Conservation (phyloP, 2,329 filamentous ascomycete genomes). For the Fusarium staphyleae region DNA sequence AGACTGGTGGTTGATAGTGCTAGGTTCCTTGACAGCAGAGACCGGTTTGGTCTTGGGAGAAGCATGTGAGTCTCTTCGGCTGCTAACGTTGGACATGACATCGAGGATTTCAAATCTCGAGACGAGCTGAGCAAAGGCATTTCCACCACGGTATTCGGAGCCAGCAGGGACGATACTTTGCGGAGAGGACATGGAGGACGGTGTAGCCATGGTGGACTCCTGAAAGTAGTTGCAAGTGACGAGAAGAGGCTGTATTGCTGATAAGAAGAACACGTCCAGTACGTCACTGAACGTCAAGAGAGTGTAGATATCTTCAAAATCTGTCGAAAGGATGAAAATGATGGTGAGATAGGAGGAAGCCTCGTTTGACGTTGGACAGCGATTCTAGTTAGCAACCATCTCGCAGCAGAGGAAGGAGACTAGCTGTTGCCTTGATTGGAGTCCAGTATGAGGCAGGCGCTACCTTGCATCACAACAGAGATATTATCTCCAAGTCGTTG, state of each 20-base stretch:
- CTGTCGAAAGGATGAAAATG: slow-evolving; percentile 24
- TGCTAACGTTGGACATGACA: slow-evolving; percentile 11
- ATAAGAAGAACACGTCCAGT: slow-evolving; percentile 2
- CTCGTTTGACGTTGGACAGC: no score
- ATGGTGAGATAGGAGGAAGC: slow-evolving; percentile 1
- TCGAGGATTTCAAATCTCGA: slow-evolving; percentile 48
- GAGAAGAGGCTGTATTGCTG: not conserved
- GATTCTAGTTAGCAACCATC: no score
- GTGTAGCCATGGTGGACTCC: slow-evolving; percentile 25
- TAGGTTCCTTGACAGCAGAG: not conserved
- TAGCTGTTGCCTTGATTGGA: no score
- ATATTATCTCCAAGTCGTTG: no score
- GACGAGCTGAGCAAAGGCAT: slow-evolving; percentile 44
- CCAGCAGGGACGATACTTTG: slow-evolving; percentile 14
- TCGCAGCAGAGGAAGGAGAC: no score
- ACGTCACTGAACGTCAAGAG: slow-evolving; percentile 9
- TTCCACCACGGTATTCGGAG: slow-evolving; percentile 10
- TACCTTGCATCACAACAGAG: no score
- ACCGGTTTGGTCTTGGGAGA: not conserved
- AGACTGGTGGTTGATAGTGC: no score
- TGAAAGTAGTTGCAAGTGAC: not conserved
- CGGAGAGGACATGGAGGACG: slow-evolving; percentile 6
- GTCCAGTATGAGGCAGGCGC: no score
- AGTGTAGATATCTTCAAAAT: slow-evolving; percentile 26
- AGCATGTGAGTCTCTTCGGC: not conserved